Evolutionary conservation across 768 basidiomycete genomes (phyloP), one percentile per base, ranked within the genome.

Genomic region (Cystofilobasidium capitatum): DNA sequence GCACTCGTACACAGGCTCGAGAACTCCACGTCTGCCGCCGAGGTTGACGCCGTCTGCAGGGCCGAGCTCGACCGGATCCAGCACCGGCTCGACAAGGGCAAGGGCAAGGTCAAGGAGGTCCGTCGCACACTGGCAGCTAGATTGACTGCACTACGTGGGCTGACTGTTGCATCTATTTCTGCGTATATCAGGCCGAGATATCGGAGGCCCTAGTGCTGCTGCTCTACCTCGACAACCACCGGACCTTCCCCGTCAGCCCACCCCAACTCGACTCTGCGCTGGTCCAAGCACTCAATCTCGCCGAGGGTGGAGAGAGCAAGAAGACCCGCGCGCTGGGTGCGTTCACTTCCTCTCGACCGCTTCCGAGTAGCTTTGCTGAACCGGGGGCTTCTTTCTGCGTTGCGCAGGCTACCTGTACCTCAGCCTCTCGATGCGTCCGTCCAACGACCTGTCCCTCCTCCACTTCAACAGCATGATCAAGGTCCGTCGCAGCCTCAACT

Each of bases 351-450:
- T 24, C 58, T 33, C 36, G 24, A 2, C n/a, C 61, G 29, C 6
- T 33, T 33, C 33, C 12, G 47, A 14, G 35, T 36, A 9, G 24
- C 2, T 4, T 3, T 35, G 58, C 36, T 37, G 40, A 58, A 33
- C 29, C 16, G 7, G 17, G 44, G 20, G 24, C 29, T 51, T 33
- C 22, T 37, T 31, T 71, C n/a, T n/a, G n/a, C n/a, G n/a, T n/a
- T n/a, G n/a, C n/a, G n/a, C n/a, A 91, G 89, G 88, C 16, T 91
- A 91, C 77, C 76, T 86, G 9, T 90, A 88, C 74, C 90, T 89
- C 73, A 76, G 81, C 62, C 84, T 87, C 73, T 75, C 88, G 26
- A 88, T 91, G 84, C 82, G 84, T 44, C 72, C 78, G 10, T 76
- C 81, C 42, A 84, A 89, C 73, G 88, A 89, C 69, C 79, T 90